Evolutionary conservation across 257 asterid genomes (phyloP).

Genomic region (Solanum gandarillasii): DNA sequence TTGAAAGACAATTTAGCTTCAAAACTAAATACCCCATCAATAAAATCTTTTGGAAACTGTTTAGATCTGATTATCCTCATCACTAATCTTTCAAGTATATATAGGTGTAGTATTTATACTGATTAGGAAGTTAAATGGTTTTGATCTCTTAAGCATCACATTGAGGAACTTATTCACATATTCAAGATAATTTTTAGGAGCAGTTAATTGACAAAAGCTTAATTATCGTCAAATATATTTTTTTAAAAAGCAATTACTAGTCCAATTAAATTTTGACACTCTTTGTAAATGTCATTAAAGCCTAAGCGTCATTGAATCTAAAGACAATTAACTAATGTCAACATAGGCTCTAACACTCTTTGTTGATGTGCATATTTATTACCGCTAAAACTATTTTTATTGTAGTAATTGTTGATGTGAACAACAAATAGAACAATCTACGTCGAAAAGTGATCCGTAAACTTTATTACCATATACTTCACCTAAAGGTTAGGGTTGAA

Average conservation of each 20-base stretch:
- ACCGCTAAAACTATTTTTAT: too few relatives aligned
- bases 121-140: neutral
- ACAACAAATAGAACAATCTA: neutral
- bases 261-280: neutral
- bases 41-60: too few relatives aligned
- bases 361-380: too few relatives aligned
- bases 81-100: neutral
- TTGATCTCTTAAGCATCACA: neutral
- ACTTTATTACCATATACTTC: neutral
- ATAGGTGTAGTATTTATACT: neutral
- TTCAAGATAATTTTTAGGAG: neutral
- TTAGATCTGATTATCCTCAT: too few relatives aligned
- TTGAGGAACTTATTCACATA: neutral
- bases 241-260: neutral
- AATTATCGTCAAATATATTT: neutral
- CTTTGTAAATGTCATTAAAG: too few relatives aligned
- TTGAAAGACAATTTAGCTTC: neutral
- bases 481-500: neutral
- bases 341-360: too few relatives aligned
- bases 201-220: too few relatives aligned
- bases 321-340: too few relatives aligned
- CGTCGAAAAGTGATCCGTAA: neutral
- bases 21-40: too few relatives aligned
- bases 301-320: neutral
- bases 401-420: neutral